phyloP scores from a whole-genome alignment of 202 grass and related monocot species.

The Panicum hallii region DNA sequence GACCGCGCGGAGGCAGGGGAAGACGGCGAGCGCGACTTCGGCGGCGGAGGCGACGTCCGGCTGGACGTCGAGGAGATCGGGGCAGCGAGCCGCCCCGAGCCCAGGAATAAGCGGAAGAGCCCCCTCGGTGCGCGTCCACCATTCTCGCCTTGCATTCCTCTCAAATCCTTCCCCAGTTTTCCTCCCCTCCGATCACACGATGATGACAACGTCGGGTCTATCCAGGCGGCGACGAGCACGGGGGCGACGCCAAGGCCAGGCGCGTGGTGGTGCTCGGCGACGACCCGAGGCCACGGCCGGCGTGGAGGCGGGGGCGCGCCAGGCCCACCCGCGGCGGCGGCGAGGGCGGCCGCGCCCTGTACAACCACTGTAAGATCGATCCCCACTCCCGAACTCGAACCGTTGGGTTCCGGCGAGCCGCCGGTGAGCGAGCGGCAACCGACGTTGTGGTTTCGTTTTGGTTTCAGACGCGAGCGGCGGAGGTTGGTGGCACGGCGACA shows the following conservation, averaged over 20 bases:
- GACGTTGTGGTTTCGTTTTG: background rate
- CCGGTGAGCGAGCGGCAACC: background rate
- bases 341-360: constrained; percentile 45
- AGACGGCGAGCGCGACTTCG: constrained; percentile 28
- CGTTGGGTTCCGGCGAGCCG: background rate
- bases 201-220: background rate
- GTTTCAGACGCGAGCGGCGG: constrained; percentile 76
- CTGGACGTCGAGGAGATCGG: constrained; percentile 45
- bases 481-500: constrained; percentile 75
- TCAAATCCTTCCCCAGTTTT: background rate
- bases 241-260: constrained; percentile 12
- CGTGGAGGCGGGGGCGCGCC: constrained; percentile 36
- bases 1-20: constrained; percentile 18
- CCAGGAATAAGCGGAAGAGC: constrained; percentile 69
- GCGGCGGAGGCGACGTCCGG: constrained; percentile 7
- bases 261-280: constrained; percentile 85
- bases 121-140: constrained; percentile 50
- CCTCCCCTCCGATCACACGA: background rate
- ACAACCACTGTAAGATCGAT: constrained; percentile 88
- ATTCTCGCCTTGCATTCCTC: background rate
- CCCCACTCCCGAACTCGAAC: background rate
- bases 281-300: constrained; percentile 59
- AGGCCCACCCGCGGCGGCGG: background rate
- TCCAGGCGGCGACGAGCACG: constrained; percentile 35
- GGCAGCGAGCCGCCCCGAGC: constrained; percentile 16